These are phyloP conservation scores for Hypoxylon sp. DNA, from an alignment of 2,329 filamentous ascomycete species.

Conservation along the genomic window DNA sequence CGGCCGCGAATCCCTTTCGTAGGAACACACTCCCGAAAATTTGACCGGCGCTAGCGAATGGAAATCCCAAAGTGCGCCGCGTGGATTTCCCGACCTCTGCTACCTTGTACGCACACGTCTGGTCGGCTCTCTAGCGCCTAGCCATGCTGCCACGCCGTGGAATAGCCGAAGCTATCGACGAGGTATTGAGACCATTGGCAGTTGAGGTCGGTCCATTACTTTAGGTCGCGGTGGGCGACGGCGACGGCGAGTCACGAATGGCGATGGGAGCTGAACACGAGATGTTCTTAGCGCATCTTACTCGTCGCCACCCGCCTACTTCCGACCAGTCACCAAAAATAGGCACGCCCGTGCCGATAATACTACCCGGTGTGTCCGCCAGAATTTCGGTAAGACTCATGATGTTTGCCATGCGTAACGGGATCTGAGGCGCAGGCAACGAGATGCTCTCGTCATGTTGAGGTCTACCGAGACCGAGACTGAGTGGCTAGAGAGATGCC, in stretches of 20 bases:
- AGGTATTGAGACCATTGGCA: constrained; percentile 14
- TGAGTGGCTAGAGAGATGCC: constrained; percentile 14
- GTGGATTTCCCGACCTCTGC: constrained; percentile 5
- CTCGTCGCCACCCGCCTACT: constrained; percentile 17
- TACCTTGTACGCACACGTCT: no score
- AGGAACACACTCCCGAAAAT: constrained; percentile 20
- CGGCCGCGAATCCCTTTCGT: constrained; percentile 14
- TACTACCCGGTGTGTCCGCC: constrained; percentile 21
- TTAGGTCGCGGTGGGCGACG: constrained; percentile 7
- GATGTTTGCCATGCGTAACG: constrained; percentile 29
- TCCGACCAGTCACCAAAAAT: constrained; percentile 24
- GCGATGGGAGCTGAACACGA: constrained; percentile 20
- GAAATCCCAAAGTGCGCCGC: constrained; percentile 4
- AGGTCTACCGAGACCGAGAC: no score
- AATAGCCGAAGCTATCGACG: constrained; percentile 28
- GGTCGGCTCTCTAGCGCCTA: constrained; percentile 17
- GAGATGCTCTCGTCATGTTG: constrained; percentile 18
- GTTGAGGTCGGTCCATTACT: constrained; percentile 14
- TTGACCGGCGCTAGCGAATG: constrained; percentile 24
- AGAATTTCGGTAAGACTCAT: constrained; percentile 23
- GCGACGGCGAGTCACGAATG: constrained; percentile 6
- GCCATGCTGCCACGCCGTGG: constrained; percentile 21
- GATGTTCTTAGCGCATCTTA: constrained; percentile 22
- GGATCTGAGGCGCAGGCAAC: constrained; percentile 19
- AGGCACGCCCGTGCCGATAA: constrained; percentile 19